Evolutionary conservation across 495 filamentous ascomycete species (phyloP).

Genomic region (Aspergillus panamensis): DNA sequence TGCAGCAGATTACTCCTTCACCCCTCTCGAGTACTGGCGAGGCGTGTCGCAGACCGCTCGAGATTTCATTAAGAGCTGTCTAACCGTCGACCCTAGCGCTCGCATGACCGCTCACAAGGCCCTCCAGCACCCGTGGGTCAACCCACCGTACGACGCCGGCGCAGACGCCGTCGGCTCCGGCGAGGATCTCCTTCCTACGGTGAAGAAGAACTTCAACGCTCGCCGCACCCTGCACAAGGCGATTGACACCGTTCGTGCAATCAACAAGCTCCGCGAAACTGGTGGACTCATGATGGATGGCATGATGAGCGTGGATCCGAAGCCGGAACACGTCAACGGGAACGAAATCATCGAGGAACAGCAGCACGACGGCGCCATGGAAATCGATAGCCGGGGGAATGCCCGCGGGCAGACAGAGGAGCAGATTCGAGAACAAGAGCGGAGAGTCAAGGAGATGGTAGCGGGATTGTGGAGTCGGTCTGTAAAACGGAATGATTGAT

Average conservation of each 20-base stretch:
- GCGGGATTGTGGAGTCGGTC: conserved; percentile 54
- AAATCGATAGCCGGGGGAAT: conserved; percentile 56
- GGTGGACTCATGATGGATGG: conserved; percentile 81
- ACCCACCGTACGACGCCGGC: conserved; percentile 44
- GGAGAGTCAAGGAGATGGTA: conserved; percentile 57
- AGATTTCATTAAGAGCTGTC: conserved; percentile 82
- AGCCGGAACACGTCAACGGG: conserved; percentile 48
- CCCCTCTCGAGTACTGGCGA: conserved; percentile 95
- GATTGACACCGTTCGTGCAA: conserved; percentile 96
- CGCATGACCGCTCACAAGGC: conserved; percentile 96
- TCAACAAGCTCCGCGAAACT: conserved; percentile 91
- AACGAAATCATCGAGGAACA: conserved; percentile 41
- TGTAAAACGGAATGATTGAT: conserved; percentile 15
- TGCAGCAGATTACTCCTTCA: conserved; percentile 92
- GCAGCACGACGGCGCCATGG: conserved; percentile 35
- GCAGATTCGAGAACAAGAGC: conserved; percentile 60
- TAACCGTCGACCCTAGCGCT: conserved; percentile 80
- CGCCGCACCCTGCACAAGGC: conserved; percentile 89
- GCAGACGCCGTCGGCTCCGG: conserved; percentile 40
- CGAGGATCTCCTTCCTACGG: conserved; percentile 79
- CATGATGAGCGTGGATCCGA: conserved; percentile 61
- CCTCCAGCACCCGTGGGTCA: conserved; percentile 83
- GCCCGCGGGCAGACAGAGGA: conserved; percentile 61
- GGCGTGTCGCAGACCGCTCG: conserved; percentile 81
- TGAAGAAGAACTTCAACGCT: conserved; percentile 99